Evolutionary conservation across 2,329 filamentous ascomycete species (phyloP), one percentile per base, ranked within the genome.

Genomic region (Xylariaceae sp.): DNA sequence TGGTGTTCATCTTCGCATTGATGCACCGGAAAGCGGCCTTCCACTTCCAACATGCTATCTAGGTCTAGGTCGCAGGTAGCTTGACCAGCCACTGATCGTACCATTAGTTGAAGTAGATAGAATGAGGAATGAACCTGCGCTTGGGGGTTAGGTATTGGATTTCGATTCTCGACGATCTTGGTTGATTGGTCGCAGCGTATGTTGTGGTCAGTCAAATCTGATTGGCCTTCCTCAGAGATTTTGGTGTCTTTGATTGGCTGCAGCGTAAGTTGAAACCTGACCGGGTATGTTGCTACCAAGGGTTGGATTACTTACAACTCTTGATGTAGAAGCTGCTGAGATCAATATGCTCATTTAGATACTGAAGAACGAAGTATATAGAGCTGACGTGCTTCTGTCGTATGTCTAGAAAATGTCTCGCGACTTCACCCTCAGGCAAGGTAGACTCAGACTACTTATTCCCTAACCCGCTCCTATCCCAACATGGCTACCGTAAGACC

Each of bases 201-300:
- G n/a, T n/a, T n/a, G n/a, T n/a, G n/a, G n/a, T n/a, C n/a, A n/a
- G n/a, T n/a, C n/a, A n/a, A n/a, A n/a, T n/a, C n/a, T n/a, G n/a
- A n/a, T n/a, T n/a, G n/a, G n/a, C n/a, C n/a, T n/a, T n/a, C n/a
- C n/a, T n/a, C n/a, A n/a, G n/a, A n/a, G n/a, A n/a, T n/a, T n/a
- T n/a, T n/a, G n/a, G n/a, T n/a, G n/a, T n/a, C 40, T 52, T 14
- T 21, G 49, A 53, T 53, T 53, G 49, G 49, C 28, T 19, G 31
- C 3, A 29, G 49, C 40, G 49, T 53, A 53, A 44, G 16, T 43
- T 50, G 9, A 45, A 29, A n/a, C 34, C 40, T 23, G 28, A 19
- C 29, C 28, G 7, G 37, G 14, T 14, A n/a, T n/a, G 41, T 29
- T 8, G 8, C 28, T 23, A 39, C n/a, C n/a, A n/a, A n/a, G n/a